Conservation (phyloP, 768 basidiomycete species). For the Gautieria morchelliformis region DNA sequence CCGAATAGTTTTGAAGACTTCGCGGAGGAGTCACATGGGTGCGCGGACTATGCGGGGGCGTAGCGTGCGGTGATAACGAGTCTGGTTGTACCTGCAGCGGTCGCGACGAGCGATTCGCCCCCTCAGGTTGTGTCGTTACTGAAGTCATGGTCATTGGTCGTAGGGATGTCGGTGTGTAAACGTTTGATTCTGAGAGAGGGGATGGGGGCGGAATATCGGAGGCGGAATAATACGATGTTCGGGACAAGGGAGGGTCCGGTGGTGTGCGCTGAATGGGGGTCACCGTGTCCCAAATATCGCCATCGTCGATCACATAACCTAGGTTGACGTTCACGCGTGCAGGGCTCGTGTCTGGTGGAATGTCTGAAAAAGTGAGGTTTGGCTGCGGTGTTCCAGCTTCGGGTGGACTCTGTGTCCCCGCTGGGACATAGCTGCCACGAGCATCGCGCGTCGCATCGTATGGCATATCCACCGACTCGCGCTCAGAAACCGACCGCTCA, state of each 20-base stretch:
- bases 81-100: background rate
- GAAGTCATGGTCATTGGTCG: background rate
- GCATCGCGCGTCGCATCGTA: background rate
- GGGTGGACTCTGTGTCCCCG: constrained; percentile 1
- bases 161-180: background rate
- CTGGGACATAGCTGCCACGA: background rate
- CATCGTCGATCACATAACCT: background rate
- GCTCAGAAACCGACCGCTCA: constrained; percentile 54
- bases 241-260: constrained; percentile 8
- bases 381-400: background rate
- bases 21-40: background rate
- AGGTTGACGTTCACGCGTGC: constrained; percentile 1
- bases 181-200: constrained; percentile 32
- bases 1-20: background rate
- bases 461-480: constrained; percentile 22
- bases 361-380: background rate
- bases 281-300: constrained; percentile 1
- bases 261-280: constrained; percentile 8
- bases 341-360: background rate
- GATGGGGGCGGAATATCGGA: constrained; percentile 43
- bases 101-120: background rate
- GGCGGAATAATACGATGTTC: constrained; percentile 51
- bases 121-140: background rate
- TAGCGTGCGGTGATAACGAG: background rate
- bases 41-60: background rate